These are phyloP conservation scores for Ceratocystis colombiana DNA, from an alignment of 2,329 filamentous ascomycete genomes.

Conservation along the genomic window DNA sequence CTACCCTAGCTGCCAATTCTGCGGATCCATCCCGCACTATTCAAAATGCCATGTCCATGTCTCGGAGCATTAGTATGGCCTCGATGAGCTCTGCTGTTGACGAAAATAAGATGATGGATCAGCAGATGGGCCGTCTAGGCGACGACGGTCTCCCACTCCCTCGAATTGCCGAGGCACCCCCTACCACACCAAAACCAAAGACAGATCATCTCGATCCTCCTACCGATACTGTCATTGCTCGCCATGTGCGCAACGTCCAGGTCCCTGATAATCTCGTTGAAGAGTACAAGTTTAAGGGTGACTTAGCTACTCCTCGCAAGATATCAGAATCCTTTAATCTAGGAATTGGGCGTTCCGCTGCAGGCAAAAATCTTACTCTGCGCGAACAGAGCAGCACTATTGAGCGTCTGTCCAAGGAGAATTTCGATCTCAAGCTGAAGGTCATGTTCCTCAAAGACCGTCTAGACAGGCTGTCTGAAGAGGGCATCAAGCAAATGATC, in stretches of 20 bases:
- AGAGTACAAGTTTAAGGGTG: constrained; percentile 70
- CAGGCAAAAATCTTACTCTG: constrained; percentile 65
- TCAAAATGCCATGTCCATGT: constrained; percentile 34
- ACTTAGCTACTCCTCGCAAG: constrained; percentile 50
- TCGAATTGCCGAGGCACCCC: constrained; percentile 34
- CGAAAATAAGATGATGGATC: constrained; percentile 37
- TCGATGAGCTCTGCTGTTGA: constrained; percentile 73
- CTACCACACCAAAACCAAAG: constrained; percentile 60
- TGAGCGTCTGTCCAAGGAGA: constrained; percentile 91
- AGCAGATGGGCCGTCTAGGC: constrained; percentile 40
- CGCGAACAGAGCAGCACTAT: constrained; percentile 98
- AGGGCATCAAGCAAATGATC: constrained; percentile 96
- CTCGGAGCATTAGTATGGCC: constrained; percentile 66
- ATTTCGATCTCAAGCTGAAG: constrained; percentile 94
- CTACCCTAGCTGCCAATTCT: constrained; percentile 62
- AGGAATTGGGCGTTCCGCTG: constrained; percentile 36
- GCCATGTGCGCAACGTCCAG: constrained; percentile 80
- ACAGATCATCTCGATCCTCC: constrained; percentile 50
- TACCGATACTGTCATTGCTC: constrained; percentile 79
- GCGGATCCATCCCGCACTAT: constrained; percentile 55
- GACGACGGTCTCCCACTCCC: constrained; percentile 37
- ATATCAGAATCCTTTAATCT: constrained; percentile 43
- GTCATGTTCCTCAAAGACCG: constrained; percentile 95
- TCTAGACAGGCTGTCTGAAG: constrained; percentile 84
- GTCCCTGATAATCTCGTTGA: constrained; percentile 80